phyloP scores from a whole-genome alignment of 345 rosid genomes.

The Aquilaria sinensis region DNA sequence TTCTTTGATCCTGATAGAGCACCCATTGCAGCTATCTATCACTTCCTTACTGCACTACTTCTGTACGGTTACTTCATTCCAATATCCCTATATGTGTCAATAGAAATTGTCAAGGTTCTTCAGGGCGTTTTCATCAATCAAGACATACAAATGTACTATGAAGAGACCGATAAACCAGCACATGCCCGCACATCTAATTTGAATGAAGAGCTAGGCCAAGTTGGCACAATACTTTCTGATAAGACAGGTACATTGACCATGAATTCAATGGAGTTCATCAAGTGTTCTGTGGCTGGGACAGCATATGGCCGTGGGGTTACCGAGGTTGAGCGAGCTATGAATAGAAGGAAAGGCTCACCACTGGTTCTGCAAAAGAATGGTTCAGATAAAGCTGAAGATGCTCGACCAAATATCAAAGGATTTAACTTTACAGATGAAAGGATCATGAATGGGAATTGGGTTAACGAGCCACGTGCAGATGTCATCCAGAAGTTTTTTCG shows the following conservation, averaged over 20 bases:
- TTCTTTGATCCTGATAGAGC: conserved; percentile 57
- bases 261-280: conserved; percentile 96
- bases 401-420: conserved; percentile 46
- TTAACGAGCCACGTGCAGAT: conserved; percentile 49
- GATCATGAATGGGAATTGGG: conserved; percentile 78
- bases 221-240: conserved; percentile 81
- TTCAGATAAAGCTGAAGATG: conserved; percentile 22
- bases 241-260: conserved; percentile 95
- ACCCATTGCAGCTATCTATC: conserved; percentile 42
- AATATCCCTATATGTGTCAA: conserved; percentile 78
- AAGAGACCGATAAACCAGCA: conserved; percentile 79
- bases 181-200: conserved; percentile 83
- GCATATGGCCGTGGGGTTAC: conserved; percentile 85
- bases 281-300: conserved; percentile 82
- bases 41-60: conserved; percentile 68
- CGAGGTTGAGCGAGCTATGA: conserved; percentile 82
- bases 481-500: conserved; percentile 67
- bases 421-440: conserved; percentile 86
- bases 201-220: conserved; percentile 95
- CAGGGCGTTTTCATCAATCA: conserved; percentile 84
- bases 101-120: conserved; percentile 84
- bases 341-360: conserved; percentile 44
- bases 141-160: conserved; percentile 77
- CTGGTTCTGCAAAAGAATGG: conserved; percentile 32
- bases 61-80: conserved; percentile 71